A percentile compares a stretch with the other conserved stretches of the same genome.
phyloP scores from a whole-genome alignment of 192 early-diverging fungal genomes.

The Obelidium mucronatum region DNA sequence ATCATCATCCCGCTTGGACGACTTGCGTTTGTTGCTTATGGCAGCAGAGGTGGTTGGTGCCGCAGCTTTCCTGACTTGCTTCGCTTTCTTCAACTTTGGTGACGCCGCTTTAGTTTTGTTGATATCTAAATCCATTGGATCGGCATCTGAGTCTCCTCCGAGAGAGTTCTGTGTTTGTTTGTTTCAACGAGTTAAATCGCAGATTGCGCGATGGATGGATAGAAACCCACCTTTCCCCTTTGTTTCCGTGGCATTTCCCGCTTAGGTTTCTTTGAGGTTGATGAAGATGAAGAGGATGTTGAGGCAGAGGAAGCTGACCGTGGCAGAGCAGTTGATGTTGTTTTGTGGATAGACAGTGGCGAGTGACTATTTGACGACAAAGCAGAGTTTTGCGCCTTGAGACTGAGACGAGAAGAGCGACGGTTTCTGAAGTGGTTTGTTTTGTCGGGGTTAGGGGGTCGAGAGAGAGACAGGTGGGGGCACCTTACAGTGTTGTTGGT shows the following conservation, averaged over 20 bases:
- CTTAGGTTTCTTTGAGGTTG: background rate
- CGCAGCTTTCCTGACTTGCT: background rate
- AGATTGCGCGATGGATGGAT: background rate
- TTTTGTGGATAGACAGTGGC: background rate
- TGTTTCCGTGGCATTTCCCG: background rate
- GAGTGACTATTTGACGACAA: background rate
- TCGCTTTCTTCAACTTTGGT: conserved; percentile 1
- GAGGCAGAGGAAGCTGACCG: background rate
- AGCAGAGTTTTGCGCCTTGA: background rate
- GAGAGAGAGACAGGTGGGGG: background rate
- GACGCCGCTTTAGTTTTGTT: background rate
- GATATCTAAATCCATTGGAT: background rate
- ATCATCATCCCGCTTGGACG: background rate
- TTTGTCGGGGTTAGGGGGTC: background rate
- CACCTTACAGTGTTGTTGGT: background rate
- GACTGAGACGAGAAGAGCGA: background rate
- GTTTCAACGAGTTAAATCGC: background rate
- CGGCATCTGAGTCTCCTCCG: background rate
- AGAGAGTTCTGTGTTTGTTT: background rate
- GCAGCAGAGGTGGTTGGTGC: background rate
- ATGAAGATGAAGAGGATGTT: background rate
- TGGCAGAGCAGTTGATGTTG: background rate
- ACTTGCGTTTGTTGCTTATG: background rate
- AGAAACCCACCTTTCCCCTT: background rate
- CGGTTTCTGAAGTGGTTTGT: background rate